Percentiles rank a stretch among this genome's conserved stretches.
Evolutionary conservation across 768 basidiomycete species (phyloP).

Genomic region (Pleurotus ostreatus): DNA sequence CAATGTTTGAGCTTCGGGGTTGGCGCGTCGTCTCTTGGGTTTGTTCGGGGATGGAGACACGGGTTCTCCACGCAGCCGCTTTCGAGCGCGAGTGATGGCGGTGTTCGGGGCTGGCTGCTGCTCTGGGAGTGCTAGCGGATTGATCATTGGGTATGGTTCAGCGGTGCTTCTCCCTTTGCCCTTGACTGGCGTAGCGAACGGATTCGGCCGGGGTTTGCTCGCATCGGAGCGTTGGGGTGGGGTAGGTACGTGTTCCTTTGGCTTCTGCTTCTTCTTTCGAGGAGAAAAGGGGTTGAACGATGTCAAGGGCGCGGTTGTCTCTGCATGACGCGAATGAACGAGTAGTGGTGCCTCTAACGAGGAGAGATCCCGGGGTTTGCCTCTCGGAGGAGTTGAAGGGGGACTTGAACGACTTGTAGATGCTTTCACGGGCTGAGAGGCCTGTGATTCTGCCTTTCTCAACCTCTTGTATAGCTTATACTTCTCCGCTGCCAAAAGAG

Average conservation of each 20-base stretch:
- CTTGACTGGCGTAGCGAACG: slow-evolving; percentile 41
- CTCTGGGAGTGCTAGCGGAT: slow-evolving; percentile 16
- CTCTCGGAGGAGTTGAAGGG: slow-evolving; percentile 36
- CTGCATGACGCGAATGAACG: slow-evolving; percentile 41
- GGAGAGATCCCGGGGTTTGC: slow-evolving; percentile 23
- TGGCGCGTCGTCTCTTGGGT: slow-evolving; percentile 62
- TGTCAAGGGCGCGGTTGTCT: slow-evolving; percentile 46
- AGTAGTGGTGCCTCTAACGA: slow-evolving; percentile 25
- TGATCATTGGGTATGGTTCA: slow-evolving; percentile 33
- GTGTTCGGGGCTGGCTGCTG: slow-evolving; percentile 24
- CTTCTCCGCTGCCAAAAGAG: slow-evolving; percentile 53
- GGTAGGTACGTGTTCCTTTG: slow-evolving; percentile 15
- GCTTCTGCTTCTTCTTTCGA: slow-evolving; percentile 49
- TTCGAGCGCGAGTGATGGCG: slow-evolving; percentile 67
- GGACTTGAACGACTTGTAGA: slow-evolving; percentile 17
- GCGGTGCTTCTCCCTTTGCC: slow-evolving; percentile 22
- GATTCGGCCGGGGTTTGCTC: slow-evolving; percentile 29
- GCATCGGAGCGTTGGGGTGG: slow-evolving; percentile 12
- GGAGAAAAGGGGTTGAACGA: slow-evolving; percentile 81
- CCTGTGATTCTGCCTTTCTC: slow-evolving; percentile 38
- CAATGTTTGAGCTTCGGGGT: slow-evolving; percentile 26
- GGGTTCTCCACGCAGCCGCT: slow-evolving; percentile 77
- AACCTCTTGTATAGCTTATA: slow-evolving; percentile 82
- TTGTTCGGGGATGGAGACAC: slow-evolving; percentile 82
- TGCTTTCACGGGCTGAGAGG: slow-evolving; percentile 13